A percentile compares a stretch with the other conserved stretches of the same genome.
Conservation (phyloP, 2,329 filamentous ascomycete species). For the Fusarium fracticaudum region DNA sequence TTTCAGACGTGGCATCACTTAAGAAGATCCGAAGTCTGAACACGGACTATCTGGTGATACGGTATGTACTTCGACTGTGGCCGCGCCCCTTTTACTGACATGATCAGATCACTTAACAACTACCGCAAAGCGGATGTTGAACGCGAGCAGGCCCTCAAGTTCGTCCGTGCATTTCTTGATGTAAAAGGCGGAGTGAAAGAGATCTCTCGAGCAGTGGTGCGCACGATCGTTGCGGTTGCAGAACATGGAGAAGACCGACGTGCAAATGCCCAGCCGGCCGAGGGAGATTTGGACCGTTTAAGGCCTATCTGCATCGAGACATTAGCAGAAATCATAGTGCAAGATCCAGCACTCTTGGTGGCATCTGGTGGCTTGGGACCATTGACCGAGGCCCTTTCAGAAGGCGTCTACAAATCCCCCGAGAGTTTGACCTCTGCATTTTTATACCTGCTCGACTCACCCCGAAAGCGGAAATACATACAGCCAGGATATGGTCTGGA, state of each 20-base stretch:
- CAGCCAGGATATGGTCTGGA: constrained; percentile 90
- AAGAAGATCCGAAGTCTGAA: constrained; percentile 88
- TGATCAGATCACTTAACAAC: constrained; percentile 80
- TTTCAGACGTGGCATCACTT: constrained; percentile 89
- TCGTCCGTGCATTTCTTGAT: constrained; percentile 92
- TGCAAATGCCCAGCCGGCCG: constrained; percentile 71
- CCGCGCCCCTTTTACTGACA: constrained; percentile 14
- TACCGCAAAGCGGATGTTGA: constrained; percentile 97
- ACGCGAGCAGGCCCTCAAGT: constrained; percentile 95
- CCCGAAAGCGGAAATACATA: constrained; percentile 82
- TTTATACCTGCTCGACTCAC: constrained; percentile 87
- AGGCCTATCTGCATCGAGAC: constrained; percentile 93
- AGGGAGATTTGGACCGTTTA: constrained; percentile 84
- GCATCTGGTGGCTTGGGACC: constrained; percentile 85
- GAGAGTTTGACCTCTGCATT: constrained; percentile 90
- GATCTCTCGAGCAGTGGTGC: constrained; percentile 84
- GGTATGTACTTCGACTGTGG: constrained; percentile 36
- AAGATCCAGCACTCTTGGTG: constrained; percentile 82
- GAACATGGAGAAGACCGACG: constrained; percentile 88
- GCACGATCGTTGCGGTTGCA: constrained; percentile 90
- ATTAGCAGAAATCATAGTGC: constrained; percentile 87
- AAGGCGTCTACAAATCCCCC: constrained; percentile 91
- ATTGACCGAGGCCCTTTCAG: constrained; percentile 89
- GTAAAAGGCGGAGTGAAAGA: constrained; percentile 92
- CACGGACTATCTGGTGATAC: constrained; percentile 90